A percentile compares a stretch with the other conserved stretches of the same genome.
Conservation (phyloP, 2,329 filamentous ascomycete genomes). For the Didymella exigua region DNA sequence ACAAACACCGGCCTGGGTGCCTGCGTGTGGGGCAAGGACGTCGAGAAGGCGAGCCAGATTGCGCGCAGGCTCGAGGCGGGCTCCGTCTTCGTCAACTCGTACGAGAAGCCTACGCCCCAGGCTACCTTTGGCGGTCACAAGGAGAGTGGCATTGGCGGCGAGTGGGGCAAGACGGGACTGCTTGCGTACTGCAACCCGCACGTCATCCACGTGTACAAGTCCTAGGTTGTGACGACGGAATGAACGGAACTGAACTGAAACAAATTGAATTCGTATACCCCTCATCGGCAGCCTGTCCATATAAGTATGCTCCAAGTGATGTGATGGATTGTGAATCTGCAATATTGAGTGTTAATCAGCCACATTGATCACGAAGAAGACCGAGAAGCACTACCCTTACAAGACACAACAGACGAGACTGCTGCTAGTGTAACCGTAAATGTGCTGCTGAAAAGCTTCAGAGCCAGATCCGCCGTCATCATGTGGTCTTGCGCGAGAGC, state of each 20-base stretch:
- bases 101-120: slow-evolving; percentile 54
- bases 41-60: slow-evolving; percentile 56
- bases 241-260: not conserved
- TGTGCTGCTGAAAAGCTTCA: too few species aligned
- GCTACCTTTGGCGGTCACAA: slow-evolving; percentile 76
- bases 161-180: slow-evolving; percentile 57
- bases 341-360: too few species aligned
- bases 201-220: slow-evolving; percentile 56
- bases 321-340: too few species aligned
- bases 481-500: too few species aligned
- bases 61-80: slow-evolving; percentile 59
- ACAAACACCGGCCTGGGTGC: slow-evolving; percentile 59
- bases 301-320: too few species aligned
- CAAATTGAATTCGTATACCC: slow-evolving; percentile 4
- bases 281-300: not conserved
- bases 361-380: too few species aligned
- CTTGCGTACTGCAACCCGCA: slow-evolving; percentile 56
- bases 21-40: slow-evolving; percentile 54
- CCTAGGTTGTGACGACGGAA: slow-evolving; percentile 8
- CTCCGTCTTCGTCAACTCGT: slow-evolving; percentile 62
- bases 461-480: too few species aligned
- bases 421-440: too few species aligned
- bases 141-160: slow-evolving; percentile 77
- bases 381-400: too few species aligned
- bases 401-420: too few species aligned